phyloP scores from a whole-genome alignment of 2,329 filamentous ascomycete genomes.

The Cryphonectria parasitica region DNA sequence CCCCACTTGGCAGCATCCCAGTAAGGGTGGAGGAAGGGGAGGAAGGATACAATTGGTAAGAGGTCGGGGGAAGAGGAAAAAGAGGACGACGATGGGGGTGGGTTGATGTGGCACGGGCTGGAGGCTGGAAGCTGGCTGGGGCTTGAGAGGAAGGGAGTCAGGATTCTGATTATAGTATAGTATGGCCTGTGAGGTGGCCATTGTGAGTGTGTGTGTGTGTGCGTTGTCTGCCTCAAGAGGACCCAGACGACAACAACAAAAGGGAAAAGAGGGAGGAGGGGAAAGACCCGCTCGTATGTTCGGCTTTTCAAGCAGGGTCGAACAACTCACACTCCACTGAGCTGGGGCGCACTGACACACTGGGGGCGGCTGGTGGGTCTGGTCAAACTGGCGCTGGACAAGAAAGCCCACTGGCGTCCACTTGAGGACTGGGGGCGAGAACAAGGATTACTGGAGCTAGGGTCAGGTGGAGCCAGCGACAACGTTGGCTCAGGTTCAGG shows the following conservation, averaged over 20 bases:
- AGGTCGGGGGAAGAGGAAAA: too few relatives aligned
- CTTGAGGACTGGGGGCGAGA: background rate
- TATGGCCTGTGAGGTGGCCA: background rate
- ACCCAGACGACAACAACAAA: background rate
- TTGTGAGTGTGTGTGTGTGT: background rate
- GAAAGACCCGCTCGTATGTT: background rate
- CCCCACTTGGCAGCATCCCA: background rate
- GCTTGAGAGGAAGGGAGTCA: background rate
- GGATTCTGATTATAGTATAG: background rate
- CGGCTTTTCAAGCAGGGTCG: slow-evolving; percentile 1
- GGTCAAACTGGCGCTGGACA: background rate
- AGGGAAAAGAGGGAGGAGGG: background rate
- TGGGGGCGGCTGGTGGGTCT: background rate
- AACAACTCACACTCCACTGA: background rate
- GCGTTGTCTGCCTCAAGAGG: slow-evolving; percentile 1
- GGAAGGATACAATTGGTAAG: too few relatives aligned
- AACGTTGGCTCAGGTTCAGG: slow-evolving; percentile 1
- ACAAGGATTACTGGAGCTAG: background rate
- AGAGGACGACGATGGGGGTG: background rate
- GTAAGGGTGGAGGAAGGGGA: background rate
- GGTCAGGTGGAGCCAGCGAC: background rate
- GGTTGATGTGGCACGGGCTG: background rate
- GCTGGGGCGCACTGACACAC: slow-evolving; percentile 6
- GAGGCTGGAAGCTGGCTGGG: background rate
- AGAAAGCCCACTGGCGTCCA: slow-evolving; percentile 1